Conservation (phyloP, 1,284 basidiomycete genomes). For the Cutaneotrichosporon cyanovorans region DNA sequence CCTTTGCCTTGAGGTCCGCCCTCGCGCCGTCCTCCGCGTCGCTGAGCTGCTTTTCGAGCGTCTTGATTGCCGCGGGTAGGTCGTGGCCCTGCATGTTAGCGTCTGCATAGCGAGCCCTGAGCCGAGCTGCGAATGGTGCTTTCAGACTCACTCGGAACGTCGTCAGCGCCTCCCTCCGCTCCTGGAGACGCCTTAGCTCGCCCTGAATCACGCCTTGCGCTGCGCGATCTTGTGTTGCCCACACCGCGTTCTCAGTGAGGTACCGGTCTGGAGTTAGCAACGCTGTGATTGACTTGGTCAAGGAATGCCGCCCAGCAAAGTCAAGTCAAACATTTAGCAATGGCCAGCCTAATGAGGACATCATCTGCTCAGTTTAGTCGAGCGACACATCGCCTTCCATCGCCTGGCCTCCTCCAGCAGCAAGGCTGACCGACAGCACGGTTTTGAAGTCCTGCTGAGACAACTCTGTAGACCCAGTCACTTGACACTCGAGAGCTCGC, state of each 20-base stretch:
- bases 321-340: too few species aligned
- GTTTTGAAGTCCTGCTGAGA: too few species aligned
- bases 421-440: too few species aligned
- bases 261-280: conserved; percentile 30
- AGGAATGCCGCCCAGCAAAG: too few species aligned
- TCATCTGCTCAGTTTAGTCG: too few species aligned
- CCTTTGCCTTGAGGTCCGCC: neutral
- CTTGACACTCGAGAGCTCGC: too few species aligned
- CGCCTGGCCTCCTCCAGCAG: too few species aligned
- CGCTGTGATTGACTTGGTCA: conserved; percentile 5
- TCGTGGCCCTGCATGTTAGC: conserved; percentile 8
- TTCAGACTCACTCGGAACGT: conserved; percentile 22
- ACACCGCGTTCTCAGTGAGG: conserved; percentile 24
- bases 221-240: conserved; percentile 30
- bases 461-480: too few species aligned
- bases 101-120: too few species aligned
- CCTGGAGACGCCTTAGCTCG: conserved; percentile 25
- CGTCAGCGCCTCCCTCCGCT: conserved; percentile 28
- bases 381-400: too few species aligned
- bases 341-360: too few species aligned
- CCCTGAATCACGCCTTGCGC: conserved; percentile 27
- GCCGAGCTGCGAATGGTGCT: too few species aligned
- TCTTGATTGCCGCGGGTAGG: conserved; percentile 8
- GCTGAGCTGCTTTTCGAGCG: conserved; percentile 23
- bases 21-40: neutral